Evolutionary conservation across 306 rosid genomes (phyloP).

Genomic region (Dryas alaskensis): DNA sequence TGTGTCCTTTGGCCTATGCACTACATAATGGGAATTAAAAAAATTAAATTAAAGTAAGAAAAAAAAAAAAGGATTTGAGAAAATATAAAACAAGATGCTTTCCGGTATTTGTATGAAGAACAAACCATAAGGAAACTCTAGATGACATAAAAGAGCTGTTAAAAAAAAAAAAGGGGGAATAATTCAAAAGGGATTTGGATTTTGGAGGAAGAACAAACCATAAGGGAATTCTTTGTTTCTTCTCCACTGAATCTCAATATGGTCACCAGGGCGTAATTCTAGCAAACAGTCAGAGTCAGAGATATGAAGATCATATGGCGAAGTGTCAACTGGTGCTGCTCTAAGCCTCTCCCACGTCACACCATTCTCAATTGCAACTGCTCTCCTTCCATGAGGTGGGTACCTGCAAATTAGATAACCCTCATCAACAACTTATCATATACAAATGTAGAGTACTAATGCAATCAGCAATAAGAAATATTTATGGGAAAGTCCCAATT

Average conservation of each 20-base stretch:
- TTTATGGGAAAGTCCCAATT: not conserved
- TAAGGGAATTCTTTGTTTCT: slow-evolving; percentile 92
- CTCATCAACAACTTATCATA: slow-evolving; percentile 23
- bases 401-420: slow-evolving; percentile 47
- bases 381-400: slow-evolving; percentile 91
- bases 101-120: no score
- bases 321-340: slow-evolving; percentile 66
- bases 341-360: slow-evolving; percentile 88
- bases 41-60: slow-evolving; percentile 9
- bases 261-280: slow-evolving; percentile 78
- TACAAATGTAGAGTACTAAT: not conserved
- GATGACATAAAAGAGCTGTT: not conserved
- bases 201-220: slow-evolving; percentile 52
- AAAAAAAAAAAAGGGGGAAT: not conserved
- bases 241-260: slow-evolving; percentile 94
- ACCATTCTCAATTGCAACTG: slow-evolving; percentile 57
- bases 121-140: not conserved
- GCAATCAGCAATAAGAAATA: not conserved
- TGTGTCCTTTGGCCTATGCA: not conserved
- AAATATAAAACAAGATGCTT: no score
- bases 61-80: not conserved
- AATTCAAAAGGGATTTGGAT: not conserved
- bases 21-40: no score
- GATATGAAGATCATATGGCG: slow-evolving; percentile 76
- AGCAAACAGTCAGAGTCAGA: slow-evolving; percentile 73